phyloP scores from a whole-genome alignment of 2,329 filamentous ascomycete species.

The Talaromyces albobiverticillius region DNA sequence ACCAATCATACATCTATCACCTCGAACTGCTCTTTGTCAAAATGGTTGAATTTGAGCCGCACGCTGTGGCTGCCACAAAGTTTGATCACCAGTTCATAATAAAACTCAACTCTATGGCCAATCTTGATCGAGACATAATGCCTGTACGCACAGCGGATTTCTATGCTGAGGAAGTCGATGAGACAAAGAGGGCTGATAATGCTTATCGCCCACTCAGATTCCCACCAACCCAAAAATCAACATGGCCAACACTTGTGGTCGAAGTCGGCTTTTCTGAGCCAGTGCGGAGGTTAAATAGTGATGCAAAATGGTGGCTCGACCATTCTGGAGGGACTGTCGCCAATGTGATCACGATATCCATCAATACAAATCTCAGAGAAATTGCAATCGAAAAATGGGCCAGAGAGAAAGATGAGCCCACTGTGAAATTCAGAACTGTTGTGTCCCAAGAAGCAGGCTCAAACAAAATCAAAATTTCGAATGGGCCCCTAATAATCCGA shows the following conservation, averaged over 20 bases:
- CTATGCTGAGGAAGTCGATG: no score
- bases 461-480: no score
- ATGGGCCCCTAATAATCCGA: no score
- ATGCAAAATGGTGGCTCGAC: conserved; percentile 3
- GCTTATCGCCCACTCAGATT: not conserved
- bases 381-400: no score
- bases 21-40: not conserved
- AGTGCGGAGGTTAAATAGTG: not conserved
- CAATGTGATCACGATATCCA: not conserved
- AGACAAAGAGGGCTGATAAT: not conserved
- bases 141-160: no score
- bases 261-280: conserved; percentile 4
- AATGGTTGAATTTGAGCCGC: conserved; percentile 1
- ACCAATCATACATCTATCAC: not conserved
- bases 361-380: no score
- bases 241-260: not conserved
- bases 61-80: not conserved
- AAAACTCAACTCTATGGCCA: no score
- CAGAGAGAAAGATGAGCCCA: no score
- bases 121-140: no score
- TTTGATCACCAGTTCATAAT: no score
- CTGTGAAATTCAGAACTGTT: no score
- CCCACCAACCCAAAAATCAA: not conserved
- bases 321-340: not conserved
- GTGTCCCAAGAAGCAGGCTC: no score